Base-by-base conservation (phyloP, 352 stramenopile genomes). In the Hyaloperonospora arabidopsidis region DNA sequence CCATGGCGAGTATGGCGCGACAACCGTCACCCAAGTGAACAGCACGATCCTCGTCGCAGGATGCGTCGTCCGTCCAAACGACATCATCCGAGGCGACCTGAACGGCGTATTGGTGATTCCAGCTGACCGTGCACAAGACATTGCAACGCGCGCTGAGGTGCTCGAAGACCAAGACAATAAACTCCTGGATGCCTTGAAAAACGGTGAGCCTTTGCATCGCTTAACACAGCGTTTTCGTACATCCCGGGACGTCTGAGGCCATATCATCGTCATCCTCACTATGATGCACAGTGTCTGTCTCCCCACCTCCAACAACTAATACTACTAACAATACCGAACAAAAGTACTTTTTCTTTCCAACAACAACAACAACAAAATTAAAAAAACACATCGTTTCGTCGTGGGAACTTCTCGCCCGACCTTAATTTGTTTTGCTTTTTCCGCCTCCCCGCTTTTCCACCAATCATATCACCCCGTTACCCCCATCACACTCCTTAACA, bases 151-250 rank as follows among this genome's bases (percentile, higher is more conserved):
- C 62, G 79, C 79, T 17, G 76, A 90, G 57, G 54, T 79, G 21
- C 85, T 93, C 36, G 79, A 93, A 50, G 67, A 88, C 23, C 79
- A 93, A 59, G 82, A 93, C 61, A 86, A 72, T 61, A 86, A 87
- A 61, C 76, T 92, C 50, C 76, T 72, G 25, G 66, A 86, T 29
- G 81, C 75, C 5, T 67, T 92, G 45, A 77, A 87, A 68, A 69
- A 87, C 60, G 77, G 77, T 63, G 74, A 78, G 59, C 67, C 65
- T 28, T 63, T 92, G 39, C 70, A 88, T 55, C 63, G 68, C 52
- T 85, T 76, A 18, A 86, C 88, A 55, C 65, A 92, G 72, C 77
- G 75, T 51, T 92, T 86, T 70, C 81, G 81, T 67, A 77, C 81
- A 12, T 58, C 57, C 0, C 45, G 49, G 40, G 45, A 67, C 11